Conservation (phyloP, 2,329 filamentous ascomycete genomes). For the Cercospora brassicicola region DNA sequence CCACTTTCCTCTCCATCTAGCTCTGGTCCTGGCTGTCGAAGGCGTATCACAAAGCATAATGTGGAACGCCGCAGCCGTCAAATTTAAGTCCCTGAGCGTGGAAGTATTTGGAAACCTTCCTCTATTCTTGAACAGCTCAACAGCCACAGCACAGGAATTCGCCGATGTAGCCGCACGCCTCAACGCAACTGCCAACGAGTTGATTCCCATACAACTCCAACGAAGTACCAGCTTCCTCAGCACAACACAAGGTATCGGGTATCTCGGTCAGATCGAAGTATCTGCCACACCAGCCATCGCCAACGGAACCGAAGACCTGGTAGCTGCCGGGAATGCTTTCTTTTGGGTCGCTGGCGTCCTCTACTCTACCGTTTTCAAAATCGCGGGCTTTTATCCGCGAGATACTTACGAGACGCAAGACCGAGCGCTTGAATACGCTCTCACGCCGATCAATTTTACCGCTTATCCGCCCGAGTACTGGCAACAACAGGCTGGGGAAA, state of each 20-base stretch:
- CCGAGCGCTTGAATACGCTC: not conserved
- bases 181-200: slow-evolving; percentile 10
- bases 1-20: slow-evolving; percentile 32
- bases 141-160: not conserved
- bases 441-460: slow-evolving; percentile 8
- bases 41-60: slow-evolving; percentile 38
- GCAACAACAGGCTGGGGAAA: not conserved
- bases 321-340: slow-evolving; percentile 14
- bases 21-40: slow-evolving; percentile 23
- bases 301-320: slow-evolving; percentile 8
- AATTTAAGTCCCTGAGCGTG: slow-evolving; percentile 15
- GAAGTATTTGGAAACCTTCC: not conserved
- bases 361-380: slow-evolving; percentile 20
- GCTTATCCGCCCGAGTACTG: slow-evolving; percentile 5
- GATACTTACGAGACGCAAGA: not conserved
- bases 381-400: slow-evolving; percentile 20
- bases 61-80: slow-evolving; percentile 31
- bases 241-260: slow-evolving; percentile 8
- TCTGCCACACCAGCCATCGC: slow-evolving; percentile 15
- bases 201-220: slow-evolving; percentile 6
- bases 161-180: not conserved
- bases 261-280: slow-evolving; percentile 3
- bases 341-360: slow-evolving; percentile 17
- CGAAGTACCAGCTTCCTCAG: slow-evolving; percentile 1
- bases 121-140: not conserved